A percentile compares a stretch with the other conserved stretches of the same genome.
phyloP scores from a whole-genome alignment of 2,329 filamentous ascomycete genomes.

The Madurella fahalii region DNA sequence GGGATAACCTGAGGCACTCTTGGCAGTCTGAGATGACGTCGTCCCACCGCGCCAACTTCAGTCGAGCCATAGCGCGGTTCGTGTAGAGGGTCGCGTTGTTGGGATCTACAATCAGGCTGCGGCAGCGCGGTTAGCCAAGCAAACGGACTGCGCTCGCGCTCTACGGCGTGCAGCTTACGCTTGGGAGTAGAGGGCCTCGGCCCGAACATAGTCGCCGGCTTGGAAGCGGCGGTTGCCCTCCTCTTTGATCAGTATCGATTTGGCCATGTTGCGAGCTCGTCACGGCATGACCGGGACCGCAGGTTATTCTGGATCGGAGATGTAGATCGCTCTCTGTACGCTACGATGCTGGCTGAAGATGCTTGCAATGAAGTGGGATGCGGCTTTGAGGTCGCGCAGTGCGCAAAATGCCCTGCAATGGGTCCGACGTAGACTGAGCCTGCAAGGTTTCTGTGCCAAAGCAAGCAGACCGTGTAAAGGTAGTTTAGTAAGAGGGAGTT shows the following conservation, averaged over 20 bases:
- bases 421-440: too few relatives aligned
- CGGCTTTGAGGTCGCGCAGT: too few relatives aligned
- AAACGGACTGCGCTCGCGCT: neutral
- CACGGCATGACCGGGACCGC: slow-evolving; percentile 7
- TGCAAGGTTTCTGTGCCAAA: too few relatives aligned
- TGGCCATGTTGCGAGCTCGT: slow-evolving; percentile 10
- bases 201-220: slow-evolving; percentile 58
- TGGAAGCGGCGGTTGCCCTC: slow-evolving; percentile 64
- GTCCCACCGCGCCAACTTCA: slow-evolving; percentile 70
- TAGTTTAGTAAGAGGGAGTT: too few relatives aligned
- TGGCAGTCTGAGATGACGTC: slow-evolving; percentile 74
- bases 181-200: slow-evolving; percentile 68
- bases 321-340: neutral
- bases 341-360: too few relatives aligned
- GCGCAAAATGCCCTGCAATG: too few relatives aligned
- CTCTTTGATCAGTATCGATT: slow-evolving; percentile 41
- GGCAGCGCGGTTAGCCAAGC: neutral
- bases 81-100: slow-evolving; percentile 78
- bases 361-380: neutral
- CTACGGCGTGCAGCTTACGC: slow-evolving; percentile 46
- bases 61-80: slow-evolving; percentile 79
- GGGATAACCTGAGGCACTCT: slow-evolving; percentile 64
- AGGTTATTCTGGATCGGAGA: neutral
- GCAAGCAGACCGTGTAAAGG: too few relatives aligned
- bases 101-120: slow-evolving; percentile 71